phyloP scores from a whole-genome alignment of 495 filamentous ascomycete species.

The Xylaria palmicola region DNA sequence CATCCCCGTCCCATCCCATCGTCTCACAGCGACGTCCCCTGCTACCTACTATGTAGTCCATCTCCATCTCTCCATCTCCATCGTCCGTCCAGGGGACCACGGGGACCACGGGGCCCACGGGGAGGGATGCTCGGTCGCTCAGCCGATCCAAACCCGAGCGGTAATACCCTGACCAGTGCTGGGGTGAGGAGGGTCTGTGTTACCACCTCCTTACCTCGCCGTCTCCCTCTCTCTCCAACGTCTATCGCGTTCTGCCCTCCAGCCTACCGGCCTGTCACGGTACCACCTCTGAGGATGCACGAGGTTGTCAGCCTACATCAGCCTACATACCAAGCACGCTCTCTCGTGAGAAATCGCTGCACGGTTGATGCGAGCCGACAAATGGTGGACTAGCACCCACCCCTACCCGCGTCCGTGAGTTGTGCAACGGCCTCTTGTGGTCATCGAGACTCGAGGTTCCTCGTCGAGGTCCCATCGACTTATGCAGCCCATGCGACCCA shows the following conservation, averaged over 20 bases:
- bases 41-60: background rate
- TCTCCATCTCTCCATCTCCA: background rate
- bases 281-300: constrained; percentile 7
- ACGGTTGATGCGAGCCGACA: constrained; percentile 6
- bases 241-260: background rate
- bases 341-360: constrained; percentile 7
- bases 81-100: background rate
- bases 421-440: constrained; percentile 17
- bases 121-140: background rate
- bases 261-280: background rate
- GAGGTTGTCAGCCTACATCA: constrained; percentile 21
- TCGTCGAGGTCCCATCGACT: constrained; percentile 14
- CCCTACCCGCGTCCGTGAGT: constrained; percentile 11
- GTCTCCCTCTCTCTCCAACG: background rate
- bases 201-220: constrained; percentile 2
- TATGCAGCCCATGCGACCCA: constrained; percentile 5
- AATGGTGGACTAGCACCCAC: constrained; percentile 2
- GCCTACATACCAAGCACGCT: constrained; percentile 13
- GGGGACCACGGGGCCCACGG: too few relatives aligned
- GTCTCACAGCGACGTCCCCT: background rate
- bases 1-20: too few relatives aligned
- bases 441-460: background rate
- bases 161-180: background rate
- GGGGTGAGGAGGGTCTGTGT: constrained; percentile 7
- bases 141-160: background rate